These are phyloP conservation scores for Tolypocladium tropicale DNA, from an alignment of 2,329 filamentous ascomycete species.

Conservation along the genomic window DNA sequence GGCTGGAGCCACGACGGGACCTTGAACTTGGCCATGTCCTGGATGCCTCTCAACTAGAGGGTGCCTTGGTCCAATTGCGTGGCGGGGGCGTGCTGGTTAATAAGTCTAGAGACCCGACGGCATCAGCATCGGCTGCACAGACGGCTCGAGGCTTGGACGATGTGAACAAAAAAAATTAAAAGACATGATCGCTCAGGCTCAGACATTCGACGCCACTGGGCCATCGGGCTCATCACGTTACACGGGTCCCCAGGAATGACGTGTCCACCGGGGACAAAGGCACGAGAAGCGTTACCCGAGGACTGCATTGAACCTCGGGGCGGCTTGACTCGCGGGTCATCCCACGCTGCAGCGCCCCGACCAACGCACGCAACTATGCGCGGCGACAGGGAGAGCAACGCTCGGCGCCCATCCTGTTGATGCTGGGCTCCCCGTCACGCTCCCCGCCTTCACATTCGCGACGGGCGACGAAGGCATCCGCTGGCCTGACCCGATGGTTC, in stretches of 20 bases:
- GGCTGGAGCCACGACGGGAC: constrained; percentile 24
- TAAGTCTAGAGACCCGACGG: neutral
- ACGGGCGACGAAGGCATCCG: neutral
- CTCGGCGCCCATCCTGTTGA: neutral
- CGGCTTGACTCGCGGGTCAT: neutral
- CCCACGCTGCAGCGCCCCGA: neutral
- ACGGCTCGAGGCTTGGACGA: neutral
- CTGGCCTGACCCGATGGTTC: neutral
- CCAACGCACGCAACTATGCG: neutral
- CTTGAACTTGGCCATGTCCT: constrained; percentile 22
- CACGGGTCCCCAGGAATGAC: neutral
- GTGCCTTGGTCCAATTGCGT: neutral
- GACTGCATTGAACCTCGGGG: neutral
- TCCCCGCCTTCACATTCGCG: neutral
- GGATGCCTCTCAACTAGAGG: neutral
- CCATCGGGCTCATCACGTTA: neutral
- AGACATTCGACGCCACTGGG: neutral
- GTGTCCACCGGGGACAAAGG: neutral
- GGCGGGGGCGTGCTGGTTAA: neutral
- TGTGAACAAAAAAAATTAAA: neutral
- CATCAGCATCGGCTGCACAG: neutral
- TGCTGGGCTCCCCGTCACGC: neutral
- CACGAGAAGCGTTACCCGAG: neutral
- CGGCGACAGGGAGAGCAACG: neutral
- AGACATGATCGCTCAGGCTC: neutral